phyloP scores from a whole-genome alignment of 495 filamentous ascomycete genomes.

The Staphylotrichum longicolle region DNA sequence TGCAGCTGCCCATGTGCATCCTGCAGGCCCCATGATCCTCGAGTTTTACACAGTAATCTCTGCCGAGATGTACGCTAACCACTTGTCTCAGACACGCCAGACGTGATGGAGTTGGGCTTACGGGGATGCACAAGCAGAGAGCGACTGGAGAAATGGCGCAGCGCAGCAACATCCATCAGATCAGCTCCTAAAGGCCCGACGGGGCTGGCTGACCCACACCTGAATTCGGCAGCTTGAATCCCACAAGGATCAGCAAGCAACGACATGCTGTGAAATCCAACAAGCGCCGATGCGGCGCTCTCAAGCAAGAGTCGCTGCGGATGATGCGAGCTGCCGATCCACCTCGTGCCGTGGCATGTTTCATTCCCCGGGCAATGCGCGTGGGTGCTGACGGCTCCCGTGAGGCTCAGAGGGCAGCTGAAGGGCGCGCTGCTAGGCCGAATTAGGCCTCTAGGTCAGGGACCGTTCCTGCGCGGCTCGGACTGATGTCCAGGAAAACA shows the following conservation, averaged over 20 bases:
- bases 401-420: constrained; percentile 14
- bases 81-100: constrained; percentile 10
- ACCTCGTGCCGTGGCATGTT: constrained; percentile 3
- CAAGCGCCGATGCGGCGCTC: not conserved
- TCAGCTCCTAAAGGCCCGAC: no score
- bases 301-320: not conserved
- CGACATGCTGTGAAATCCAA: no score
- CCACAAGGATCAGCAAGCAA: no score
- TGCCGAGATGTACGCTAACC: not conserved
- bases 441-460: constrained; percentile 4
- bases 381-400: constrained; percentile 12
- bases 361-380: constrained; percentile 1
- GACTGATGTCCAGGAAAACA: not conserved
- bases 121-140: not conserved
- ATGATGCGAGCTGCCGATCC: constrained; percentile 6
- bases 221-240: no score
- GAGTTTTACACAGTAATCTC: not conserved
- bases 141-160: no score
- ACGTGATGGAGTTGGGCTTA: not conserved
- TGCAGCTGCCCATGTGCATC: constrained; percentile 1
- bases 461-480: constrained; percentile 10
- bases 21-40: constrained; percentile 2
- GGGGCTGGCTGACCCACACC: no score
- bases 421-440: constrained; percentile 11
- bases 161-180: no score